Evolutionary conservation across 345 rosid species (phyloP).

Genomic region (Gossypium ekmanianum): DNA sequence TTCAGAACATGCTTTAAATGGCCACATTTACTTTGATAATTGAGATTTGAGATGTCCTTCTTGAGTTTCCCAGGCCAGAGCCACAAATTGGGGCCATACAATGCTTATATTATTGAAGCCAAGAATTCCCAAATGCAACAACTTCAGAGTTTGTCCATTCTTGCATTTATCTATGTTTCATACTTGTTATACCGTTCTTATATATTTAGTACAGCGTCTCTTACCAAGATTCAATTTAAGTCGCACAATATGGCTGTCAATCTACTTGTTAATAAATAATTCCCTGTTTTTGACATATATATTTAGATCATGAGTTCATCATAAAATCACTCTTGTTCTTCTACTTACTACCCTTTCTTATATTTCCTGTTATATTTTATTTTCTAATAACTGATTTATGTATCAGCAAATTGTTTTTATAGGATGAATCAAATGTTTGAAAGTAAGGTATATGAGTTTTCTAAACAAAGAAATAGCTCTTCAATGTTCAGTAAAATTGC

Average conservation of each 20-base stretch:
- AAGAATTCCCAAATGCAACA: not conserved
- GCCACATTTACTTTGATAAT: not conserved
- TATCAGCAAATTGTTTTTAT: not conserved
- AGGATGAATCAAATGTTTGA: not conserved
- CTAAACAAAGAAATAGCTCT: not conserved
- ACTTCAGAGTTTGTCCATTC: not conserved
- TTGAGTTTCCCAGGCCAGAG: not conserved
- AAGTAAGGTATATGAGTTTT: no score
- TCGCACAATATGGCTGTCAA: not conserved
- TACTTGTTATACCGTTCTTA: not conserved
- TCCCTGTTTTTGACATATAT: not conserved
- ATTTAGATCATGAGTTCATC: not conserved
- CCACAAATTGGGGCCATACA: not conserved
- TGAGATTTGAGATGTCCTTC: not conserved
- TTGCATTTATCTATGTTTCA: not conserved
- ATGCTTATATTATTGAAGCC: not conserved
- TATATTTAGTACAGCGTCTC: not conserved
- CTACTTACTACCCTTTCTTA: not conserved
- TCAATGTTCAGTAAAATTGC: not conserved
- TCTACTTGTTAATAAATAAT: not conserved
- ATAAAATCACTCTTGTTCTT: not conserved
- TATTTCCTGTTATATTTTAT: not conserved
- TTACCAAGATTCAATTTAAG: not conserved
- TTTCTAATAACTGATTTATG: not conserved
- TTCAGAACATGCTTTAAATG: not conserved